Evolutionary conservation across 345 rosid species (phyloP), one percentile per base, ranked within the genome.

Genomic region (Brassica nigra): DNA sequence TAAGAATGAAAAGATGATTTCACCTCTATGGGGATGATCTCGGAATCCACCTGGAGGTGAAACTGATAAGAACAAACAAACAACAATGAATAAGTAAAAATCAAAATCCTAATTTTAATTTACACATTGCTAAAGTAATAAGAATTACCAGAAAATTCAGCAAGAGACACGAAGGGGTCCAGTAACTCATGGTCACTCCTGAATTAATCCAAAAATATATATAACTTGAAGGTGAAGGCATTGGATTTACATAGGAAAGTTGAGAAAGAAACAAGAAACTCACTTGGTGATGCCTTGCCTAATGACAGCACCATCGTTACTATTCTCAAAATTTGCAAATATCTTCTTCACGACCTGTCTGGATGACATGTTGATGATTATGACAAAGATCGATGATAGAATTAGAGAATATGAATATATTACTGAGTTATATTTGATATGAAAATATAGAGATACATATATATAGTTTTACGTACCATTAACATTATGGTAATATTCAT

Each of bases 21-120:
- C 11, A 78, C 97, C 99, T 92, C 97, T 90, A 59, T 94, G 98
- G 3, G 98, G 98, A 84, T 94, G 98, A 73, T 94, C 98, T 44
- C 88, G 89, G 70, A 94, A 92, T 79, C 98, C 98, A 83, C 95
- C 93, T 1, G 97, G 97, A 75, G 90, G 88, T 72, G 91, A 63
- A 75, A 90, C 98, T 94, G 87, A 87, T 74, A 71, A 82, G n/a
- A 69, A n/a, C 36, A 59, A 30, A 69, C 14, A 47, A 16, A 34
- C 42, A 58, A 16, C 27, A 55, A 55, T 12, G n/a, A 59, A 15
- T 14, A 36, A 9, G 29, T 66, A 8, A 42, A 33, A 10, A 58
- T 6, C 62, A 68, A 39, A 59, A 16, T 12, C 23, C 4, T 2
- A 68, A 18, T n/a, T 4, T 15, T 37, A 37, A 31, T 4, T 69